Evolutionary conservation across 257 asterid species (phyloP).

Genomic region (Nicotiana paniculata): DNA sequence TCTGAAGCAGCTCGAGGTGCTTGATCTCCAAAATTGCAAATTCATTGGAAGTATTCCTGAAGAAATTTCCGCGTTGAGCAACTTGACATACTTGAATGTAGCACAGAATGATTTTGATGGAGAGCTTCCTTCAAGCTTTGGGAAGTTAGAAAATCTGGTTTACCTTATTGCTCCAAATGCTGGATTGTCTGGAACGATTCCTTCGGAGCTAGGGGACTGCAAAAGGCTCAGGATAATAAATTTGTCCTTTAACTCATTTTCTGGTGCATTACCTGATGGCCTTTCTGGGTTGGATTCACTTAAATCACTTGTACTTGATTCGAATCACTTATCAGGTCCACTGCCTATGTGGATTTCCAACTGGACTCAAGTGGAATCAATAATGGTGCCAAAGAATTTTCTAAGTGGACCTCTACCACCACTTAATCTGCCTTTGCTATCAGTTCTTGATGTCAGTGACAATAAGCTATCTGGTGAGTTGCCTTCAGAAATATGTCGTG

Average conservation of each 20-base stretch:
- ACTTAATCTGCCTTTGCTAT: constrained; percentile 43
- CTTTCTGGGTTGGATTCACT: constrained; percentile 50
- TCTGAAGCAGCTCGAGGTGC: constrained; percentile 33
- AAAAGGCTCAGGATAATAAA: constrained; percentile 39
- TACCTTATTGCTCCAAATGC: constrained; percentile 44
- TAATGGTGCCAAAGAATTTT: constrained; percentile 47
- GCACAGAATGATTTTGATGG: constrained; percentile 50
- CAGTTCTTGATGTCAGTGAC: constrained; percentile 41
- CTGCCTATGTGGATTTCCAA: constrained; percentile 69
- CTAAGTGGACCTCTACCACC: constrained; percentile 56
- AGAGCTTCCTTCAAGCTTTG: constrained; percentile 50
- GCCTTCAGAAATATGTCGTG: constrained; percentile 43
- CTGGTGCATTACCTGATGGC: constrained; percentile 46
- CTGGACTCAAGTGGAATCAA: constrained; percentile 44
- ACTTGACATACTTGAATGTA: constrained; percentile 45
- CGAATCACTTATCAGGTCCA: constrained; percentile 55
- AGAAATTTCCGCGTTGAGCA: constrained; percentile 37
- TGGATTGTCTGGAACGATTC: constrained; percentile 55
- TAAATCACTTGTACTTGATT: constrained; percentile 38
- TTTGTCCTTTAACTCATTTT: constrained; percentile 52
- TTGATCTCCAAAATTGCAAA: constrained; percentile 47
- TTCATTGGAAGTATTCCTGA: constrained; percentile 48
- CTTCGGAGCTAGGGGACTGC: constrained; percentile 51
- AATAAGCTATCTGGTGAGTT: constrained; percentile 60
- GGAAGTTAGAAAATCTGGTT: constrained; percentile 38